These are phyloP conservation scores for Torrubiella hemipterigena DNA, from an alignment of 2,329 filamentous ascomycete genomes.

Conservation along the genomic window DNA sequence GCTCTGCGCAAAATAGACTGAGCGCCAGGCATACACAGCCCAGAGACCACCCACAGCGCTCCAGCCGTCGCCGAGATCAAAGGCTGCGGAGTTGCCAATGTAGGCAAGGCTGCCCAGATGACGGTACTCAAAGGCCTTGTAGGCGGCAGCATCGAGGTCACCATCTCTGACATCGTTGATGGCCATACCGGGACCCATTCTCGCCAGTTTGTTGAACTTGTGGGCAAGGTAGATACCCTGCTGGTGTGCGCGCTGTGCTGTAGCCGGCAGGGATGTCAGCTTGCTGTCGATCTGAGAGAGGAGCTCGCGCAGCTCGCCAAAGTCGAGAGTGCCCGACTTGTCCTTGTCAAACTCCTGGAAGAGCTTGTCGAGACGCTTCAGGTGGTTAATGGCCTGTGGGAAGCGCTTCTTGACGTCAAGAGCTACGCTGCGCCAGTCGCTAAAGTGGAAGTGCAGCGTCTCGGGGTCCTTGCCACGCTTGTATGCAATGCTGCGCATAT, in stretches of 20 bases:
- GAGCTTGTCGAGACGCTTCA: slow-evolving; percentile 80
- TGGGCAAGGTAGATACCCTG: slow-evolving; percentile 86
- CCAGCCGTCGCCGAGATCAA: slow-evolving; percentile 71
- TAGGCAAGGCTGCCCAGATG: slow-evolving; percentile 90
- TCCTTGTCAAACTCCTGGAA: slow-evolving; percentile 91
- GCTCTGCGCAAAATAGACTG: slow-evolving; percentile 94
- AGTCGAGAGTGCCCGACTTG: slow-evolving; percentile 85
- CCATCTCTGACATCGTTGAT: slow-evolving; percentile 78
- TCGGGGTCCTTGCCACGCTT: slow-evolving; percentile 85
- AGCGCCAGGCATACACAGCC: slow-evolving; percentile 93
- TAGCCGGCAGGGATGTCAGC: slow-evolving; percentile 86
- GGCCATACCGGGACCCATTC: slow-evolving; percentile 59
- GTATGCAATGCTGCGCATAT: slow-evolving; percentile 81
- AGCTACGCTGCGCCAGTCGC: slow-evolving; percentile 80
- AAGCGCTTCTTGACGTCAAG: slow-evolving; percentile 77
- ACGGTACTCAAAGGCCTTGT: slow-evolving; percentile 88
- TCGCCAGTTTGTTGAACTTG: slow-evolving; percentile 87
- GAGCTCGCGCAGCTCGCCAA: slow-evolving; percentile 79
- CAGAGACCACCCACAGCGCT: slow-evolving; percentile 72
- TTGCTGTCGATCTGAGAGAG: slow-evolving; percentile 89
- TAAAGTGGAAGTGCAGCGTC: slow-evolving; percentile 74
- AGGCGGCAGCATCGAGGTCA: slow-evolving; percentile 82
- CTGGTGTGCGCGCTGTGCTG: slow-evolving; percentile 91
- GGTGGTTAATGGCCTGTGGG: slow-evolving; percentile 77
- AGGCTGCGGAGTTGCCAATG: slow-evolving; percentile 90